Percentiles rank a stretch among this genome's conserved stretches.
These are phyloP conservation scores for Myxozyma geophila DNA, from an alignment of 805 yeast genomes.

Conservation along the genomic window DNA sequence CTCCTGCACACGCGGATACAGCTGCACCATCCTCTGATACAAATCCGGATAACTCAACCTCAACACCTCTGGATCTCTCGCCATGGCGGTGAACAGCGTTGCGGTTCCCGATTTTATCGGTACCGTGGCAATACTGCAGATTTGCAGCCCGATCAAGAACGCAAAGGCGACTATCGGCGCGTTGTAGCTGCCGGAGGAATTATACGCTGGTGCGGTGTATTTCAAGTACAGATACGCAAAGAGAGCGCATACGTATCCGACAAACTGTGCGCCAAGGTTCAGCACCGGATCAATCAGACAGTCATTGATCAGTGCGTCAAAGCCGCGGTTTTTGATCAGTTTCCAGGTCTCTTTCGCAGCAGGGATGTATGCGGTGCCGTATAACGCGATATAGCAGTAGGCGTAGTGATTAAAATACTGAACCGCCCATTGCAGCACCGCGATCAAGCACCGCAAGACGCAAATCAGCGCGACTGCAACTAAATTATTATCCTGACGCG, in stretches of 20 bases:
- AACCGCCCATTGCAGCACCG: constrained; percentile 76
- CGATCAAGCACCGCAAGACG: constrained; percentile 59
- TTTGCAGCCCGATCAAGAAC: constrained; percentile 73
- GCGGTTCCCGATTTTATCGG: constrained; percentile 81
- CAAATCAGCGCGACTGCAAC: constrained; percentile 59
- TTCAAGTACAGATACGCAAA: constrained; percentile 68
- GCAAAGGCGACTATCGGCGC: constrained; percentile 78
- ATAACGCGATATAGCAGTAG: constrained; percentile 81
- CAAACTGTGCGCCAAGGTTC: constrained; percentile 73
- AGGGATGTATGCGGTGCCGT: constrained; percentile 74
- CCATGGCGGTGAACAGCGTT: constrained; percentile 81
- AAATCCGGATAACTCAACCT: constrained; percentile 70
- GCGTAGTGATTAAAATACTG: constrained; percentile 90
- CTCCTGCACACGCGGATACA: constrained; percentile 71
- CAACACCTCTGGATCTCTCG: constrained; percentile 83
- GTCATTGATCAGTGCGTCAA: constrained; percentile 84
- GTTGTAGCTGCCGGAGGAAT: constrained; percentile 60
- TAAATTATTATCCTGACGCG: constrained; percentile 56
- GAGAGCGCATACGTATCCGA: constrained; percentile 67
- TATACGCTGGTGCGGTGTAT: constrained; percentile 70
- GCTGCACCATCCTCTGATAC: constrained; percentile 64
- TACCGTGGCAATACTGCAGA: constrained; percentile 70
- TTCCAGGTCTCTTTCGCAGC: constrained; percentile 85
- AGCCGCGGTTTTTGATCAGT: constrained; percentile 75
- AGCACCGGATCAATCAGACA: constrained; percentile 78